Percentiles rank a stretch among this genome's conserved stretches.
phyloP scores from a whole-genome alignment of 495 filamentous ascomycete genomes.

The Corynascus novoguineensis region DNA sequence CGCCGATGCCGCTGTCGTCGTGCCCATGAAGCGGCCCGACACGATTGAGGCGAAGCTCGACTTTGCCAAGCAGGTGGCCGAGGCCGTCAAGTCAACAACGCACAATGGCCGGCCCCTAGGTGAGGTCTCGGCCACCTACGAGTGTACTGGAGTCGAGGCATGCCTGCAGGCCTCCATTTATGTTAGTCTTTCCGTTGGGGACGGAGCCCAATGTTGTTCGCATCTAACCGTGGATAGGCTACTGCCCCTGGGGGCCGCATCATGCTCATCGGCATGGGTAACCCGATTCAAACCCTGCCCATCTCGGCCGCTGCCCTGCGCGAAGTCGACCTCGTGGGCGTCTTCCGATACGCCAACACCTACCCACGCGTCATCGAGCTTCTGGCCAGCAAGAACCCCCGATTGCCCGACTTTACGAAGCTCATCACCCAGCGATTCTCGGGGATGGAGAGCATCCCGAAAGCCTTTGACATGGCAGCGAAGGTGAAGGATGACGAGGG shows the following conservation, averaged over 20 bases:
- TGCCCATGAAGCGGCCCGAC: conserved; percentile 52
- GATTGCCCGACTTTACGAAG: conserved; percentile 52
- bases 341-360: conserved; percentile 84
- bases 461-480: conserved; percentile 49
- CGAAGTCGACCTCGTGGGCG: conserved; percentile 89
- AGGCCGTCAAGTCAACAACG: conserved; percentile 39
- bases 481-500: conserved; percentile 49
- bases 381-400: conserved; percentile 51
- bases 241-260: conserved; percentile 73
- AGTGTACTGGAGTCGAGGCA: conserved; percentile 85
- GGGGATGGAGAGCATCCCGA: conserved; percentile 41
- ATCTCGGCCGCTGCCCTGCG: conserved; percentile 78
- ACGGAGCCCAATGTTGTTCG: too few relatives aligned
- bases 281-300: conserved; percentile 78
- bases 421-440: conserved; percentile 66
- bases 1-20: conserved; percentile 56
- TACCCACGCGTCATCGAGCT: conserved; percentile 74
- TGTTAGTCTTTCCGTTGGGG: conserved; percentile 33
- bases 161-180: conserved; percentile 89
- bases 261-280: conserved; percentile 93
- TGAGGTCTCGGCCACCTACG: conserved; percentile 76
- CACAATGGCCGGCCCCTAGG: conserved; percentile 34
- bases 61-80: conserved; percentile 58
- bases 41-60: conserved; percentile 53
- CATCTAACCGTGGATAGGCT: conserved; percentile 36